These are phyloP conservation scores for Xylaria multiplex DNA, from an alignment of 2,329 filamentous ascomycete genomes.

Conservation along the genomic window DNA sequence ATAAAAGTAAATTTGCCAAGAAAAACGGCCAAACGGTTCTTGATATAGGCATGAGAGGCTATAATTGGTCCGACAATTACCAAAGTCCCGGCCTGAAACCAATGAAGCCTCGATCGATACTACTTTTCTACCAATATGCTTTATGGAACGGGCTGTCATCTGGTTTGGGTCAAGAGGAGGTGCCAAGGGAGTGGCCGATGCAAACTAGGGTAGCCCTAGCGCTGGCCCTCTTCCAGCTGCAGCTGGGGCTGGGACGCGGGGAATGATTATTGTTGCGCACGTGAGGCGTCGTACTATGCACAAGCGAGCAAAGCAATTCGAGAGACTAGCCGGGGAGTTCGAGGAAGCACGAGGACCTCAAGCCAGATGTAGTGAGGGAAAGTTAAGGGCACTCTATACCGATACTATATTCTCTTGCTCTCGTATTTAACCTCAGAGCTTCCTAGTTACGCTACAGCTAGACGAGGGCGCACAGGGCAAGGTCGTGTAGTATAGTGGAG, in stretches of 20 bases:
- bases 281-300: neutral
- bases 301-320: neutral
- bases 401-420: neutral
- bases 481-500: neutral
- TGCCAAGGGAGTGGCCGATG: slow-evolving; percentile 13
- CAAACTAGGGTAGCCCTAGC: slow-evolving; percentile 17
- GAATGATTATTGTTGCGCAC: slow-evolving; percentile 11
- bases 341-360: neutral
- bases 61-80: neutral
- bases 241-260: slow-evolving; percentile 24
- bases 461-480: no score
- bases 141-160: neutral
- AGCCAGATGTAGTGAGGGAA: neutral
- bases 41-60: neutral
- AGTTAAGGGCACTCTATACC: neutral
- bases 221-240: slow-evolving; percentile 2
- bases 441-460: neutral
- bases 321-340: neutral
- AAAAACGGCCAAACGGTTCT: slow-evolving; percentile 2
- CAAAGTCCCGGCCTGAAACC: neutral
- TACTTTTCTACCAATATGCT: no score
- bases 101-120: slow-evolving; percentile 1
- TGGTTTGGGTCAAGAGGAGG: slow-evolving; percentile 9
- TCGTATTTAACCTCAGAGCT: slow-evolving; percentile 1
- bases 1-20: slow-evolving; percentile 24